A percentile compares a stretch with the other conserved stretches of the same genome.
Evolutionary conservation across 495 filamentous ascomycete species (phyloP).

Genomic region (Penicillium argentinense): DNA sequence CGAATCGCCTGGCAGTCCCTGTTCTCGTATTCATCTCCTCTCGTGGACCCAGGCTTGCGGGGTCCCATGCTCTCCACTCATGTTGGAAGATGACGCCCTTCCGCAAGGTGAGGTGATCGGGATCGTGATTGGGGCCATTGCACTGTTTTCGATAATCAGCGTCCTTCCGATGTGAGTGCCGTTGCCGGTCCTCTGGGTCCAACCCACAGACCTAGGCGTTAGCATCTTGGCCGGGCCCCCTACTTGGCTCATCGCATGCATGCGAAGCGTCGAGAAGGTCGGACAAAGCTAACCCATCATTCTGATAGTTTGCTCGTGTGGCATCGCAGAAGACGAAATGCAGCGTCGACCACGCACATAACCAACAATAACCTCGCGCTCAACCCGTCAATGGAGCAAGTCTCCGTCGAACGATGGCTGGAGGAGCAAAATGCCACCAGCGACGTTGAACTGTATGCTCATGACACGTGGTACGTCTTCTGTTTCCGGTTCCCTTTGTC

Average conservation of each 20-base stretch:
- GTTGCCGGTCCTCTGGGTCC: neutral
- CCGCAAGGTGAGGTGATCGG: constrained; percentile 31
- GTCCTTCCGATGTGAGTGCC: constrained; percentile 35
- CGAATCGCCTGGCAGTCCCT: neutral
- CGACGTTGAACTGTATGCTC: constrained; percentile 21
- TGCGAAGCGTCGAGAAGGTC: constrained; percentile 16
- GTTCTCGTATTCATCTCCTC: constrained; percentile 16
- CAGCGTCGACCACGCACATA: too few species aligned
- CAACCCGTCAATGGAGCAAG: constrained; percentile 14
- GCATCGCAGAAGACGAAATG: constrained; percentile 20
- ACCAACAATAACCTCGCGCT: too few species aligned
- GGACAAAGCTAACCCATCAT: constrained; percentile 16
- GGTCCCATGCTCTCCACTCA: constrained; percentile 16
- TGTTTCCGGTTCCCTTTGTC: constrained; percentile 1
- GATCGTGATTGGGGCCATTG: constrained; percentile 36
- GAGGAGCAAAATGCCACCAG: constrained; percentile 24
- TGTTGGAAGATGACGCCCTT: constrained; percentile 22
- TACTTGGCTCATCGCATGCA: constrained; percentile 15
- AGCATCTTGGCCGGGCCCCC: too few species aligned
- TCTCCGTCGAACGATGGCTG: constrained; percentile 31
- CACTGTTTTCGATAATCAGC: constrained; percentile 33
- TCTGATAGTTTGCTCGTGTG: constrained; percentile 28
- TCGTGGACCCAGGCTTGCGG: constrained; percentile 7
- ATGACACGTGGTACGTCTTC: constrained; percentile 34
- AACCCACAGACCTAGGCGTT: constrained; percentile 12